Conservation (phyloP, 2,329 filamentous ascomycete genomes). For the Fusarium dimerum region DNA sequence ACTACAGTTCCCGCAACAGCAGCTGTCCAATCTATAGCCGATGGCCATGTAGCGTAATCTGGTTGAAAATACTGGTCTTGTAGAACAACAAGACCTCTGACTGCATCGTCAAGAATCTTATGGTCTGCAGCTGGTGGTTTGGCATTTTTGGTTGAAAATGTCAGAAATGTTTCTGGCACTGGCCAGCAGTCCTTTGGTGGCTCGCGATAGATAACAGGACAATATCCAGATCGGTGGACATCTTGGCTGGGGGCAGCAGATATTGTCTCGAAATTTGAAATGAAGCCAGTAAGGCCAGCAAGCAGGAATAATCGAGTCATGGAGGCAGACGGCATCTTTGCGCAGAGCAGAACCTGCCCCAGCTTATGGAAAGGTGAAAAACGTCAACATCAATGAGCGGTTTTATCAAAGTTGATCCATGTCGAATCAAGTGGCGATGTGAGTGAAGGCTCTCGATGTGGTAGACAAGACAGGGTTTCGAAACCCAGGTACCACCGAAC, state of each 20-base stretch:
- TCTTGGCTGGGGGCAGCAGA: slow-evolving; percentile 17
- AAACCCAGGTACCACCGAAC: too few relatives aligned
- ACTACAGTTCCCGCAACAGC: slow-evolving; percentile 82
- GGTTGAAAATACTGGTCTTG: slow-evolving; percentile 77
- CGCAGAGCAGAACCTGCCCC: too few relatives aligned
- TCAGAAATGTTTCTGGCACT: slow-evolving; percentile 23
- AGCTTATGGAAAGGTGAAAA: neutral
- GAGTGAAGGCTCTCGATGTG: neutral
- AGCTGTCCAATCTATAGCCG: slow-evolving; percentile 89
- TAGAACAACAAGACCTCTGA: slow-evolving; percentile 71
- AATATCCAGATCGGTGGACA: slow-evolving; percentile 15
- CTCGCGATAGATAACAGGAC: slow-evolving; percentile 24
- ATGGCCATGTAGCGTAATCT: slow-evolving; percentile 80
- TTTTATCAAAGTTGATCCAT: slow-evolving; percentile 13
- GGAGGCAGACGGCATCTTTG: neutral
- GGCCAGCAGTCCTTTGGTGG: slow-evolving; percentile 18
- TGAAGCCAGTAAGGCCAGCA: slow-evolving; percentile 12
- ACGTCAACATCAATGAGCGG: neutral
- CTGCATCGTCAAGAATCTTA: slow-evolving; percentile 48
- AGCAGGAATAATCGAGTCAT: slow-evolving; percentile 19
- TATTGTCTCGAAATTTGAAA: slow-evolving; percentile 2
- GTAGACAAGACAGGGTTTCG: neutral
- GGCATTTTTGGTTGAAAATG: slow-evolving; percentile 12
- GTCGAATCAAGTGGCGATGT: neutral
- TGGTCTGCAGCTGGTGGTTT: slow-evolving; percentile 14